phyloP scores from a whole-genome alignment of 1,139 yeast species.

The Nakaseomyces delphensis region DNA sequence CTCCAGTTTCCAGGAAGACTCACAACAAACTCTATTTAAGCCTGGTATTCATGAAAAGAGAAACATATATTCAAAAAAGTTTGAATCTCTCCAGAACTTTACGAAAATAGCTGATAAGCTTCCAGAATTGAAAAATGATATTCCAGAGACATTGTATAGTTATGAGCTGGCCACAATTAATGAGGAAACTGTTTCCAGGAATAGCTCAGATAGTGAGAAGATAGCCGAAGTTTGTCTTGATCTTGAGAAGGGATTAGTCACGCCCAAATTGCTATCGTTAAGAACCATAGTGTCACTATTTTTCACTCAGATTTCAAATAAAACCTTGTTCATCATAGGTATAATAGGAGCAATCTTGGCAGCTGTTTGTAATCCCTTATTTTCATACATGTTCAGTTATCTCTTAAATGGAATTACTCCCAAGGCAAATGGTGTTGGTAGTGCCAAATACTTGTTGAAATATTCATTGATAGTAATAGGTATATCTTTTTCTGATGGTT shows the following conservation, averaged over 20 bases:
- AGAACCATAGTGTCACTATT: background rate
- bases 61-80: background rate
- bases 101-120: background rate
- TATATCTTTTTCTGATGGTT: constrained; percentile 55
- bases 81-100: background rate
- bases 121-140: background rate
- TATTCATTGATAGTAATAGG: constrained; percentile 66
- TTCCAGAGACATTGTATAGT: background rate
- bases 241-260: background rate
- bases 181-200: background rate
- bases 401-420: constrained; percentile 51
- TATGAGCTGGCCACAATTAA: background rate
- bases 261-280: background rate
- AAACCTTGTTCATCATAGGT: constrained; percentile 42
- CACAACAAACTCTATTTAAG: background rate
- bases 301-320: constrained; percentile 18
- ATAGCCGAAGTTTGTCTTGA: background rate
- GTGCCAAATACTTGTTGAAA: constrained; percentile 34
- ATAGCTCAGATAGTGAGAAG: background rate
- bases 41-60: background rate
- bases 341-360: constrained; percentile 43
- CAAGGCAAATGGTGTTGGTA: constrained; percentile 30
- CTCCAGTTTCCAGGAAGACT: no score
- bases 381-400: constrained; percentile 69
- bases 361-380: constrained; percentile 64